Conservation (phyloP, 805 yeast genomes). For the Candida pseudofarinosa region DNA sequence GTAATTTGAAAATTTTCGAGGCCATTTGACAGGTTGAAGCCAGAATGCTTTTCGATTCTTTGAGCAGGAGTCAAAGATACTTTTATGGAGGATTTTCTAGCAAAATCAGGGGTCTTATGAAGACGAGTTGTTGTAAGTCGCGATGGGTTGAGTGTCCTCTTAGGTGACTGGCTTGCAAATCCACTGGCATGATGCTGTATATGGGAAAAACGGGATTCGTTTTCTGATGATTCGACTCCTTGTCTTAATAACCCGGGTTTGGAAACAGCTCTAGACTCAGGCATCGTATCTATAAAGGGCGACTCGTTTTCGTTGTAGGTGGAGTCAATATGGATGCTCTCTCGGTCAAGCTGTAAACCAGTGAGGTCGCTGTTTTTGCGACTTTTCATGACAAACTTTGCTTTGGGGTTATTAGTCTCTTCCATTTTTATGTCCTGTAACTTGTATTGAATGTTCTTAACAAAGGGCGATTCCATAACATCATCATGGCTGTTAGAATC, state of each 20-base stretch:
- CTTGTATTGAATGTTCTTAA: constrained; percentile 21
- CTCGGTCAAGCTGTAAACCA: not conserved
- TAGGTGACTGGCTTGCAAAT: not conserved
- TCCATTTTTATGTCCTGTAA: constrained; percentile 12
- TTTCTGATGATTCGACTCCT: not conserved
- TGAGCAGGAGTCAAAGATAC: constrained; percentile 51
- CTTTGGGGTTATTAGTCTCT: not conserved
- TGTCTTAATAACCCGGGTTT: not conserved
- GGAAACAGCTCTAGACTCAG: not conserved
- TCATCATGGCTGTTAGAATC: constrained; percentile 4
- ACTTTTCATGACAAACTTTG: not conserved
- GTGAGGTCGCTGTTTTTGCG: not conserved
- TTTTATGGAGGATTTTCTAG: constrained; percentile 29
- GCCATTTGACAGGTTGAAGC: constrained; percentile 35
- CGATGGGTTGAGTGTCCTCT: not conserved
- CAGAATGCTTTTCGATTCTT: constrained; percentile 41
- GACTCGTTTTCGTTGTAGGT: constrained; percentile 13
- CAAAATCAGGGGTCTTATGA: not conserved
- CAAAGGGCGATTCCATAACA: constrained; percentile 24
- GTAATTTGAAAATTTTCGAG: constrained; percentile 49
- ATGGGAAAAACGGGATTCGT: not conserved
- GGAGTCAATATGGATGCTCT: not conserved
- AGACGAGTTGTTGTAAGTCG: not conserved
- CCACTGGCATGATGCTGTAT: not conserved
- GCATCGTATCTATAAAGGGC: constrained; percentile 12